Evolutionary conservation across 2,329 filamentous ascomycete species (phyloP).

Genomic region (Fusarium miscanthi): DNA sequence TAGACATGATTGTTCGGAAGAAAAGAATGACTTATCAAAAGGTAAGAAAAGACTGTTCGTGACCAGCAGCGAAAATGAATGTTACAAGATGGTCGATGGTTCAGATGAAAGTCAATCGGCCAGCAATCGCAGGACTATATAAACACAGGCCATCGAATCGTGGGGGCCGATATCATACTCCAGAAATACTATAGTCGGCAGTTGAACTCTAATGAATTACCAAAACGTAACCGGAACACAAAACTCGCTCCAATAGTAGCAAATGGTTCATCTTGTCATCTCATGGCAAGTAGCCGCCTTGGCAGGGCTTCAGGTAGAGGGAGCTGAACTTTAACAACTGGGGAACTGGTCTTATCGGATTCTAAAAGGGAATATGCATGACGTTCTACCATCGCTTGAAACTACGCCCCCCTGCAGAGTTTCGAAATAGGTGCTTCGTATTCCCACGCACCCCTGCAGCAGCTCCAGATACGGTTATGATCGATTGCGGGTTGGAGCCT

Average conservation of each 20-base stretch:
- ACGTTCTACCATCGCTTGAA: background rate
- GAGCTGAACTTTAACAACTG: slow-evolving; percentile 22
- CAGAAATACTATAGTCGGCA: background rate
- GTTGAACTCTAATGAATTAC: slow-evolving; percentile 8
- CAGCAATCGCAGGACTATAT: background rate
- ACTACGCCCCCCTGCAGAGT: background rate
- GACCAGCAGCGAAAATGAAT: slow-evolving; percentile 8
- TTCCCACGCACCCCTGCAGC: background rate
- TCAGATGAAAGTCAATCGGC: background rate
- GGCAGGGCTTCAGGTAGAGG: slow-evolving; percentile 14
- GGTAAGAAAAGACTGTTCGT: background rate
- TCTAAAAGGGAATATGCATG: slow-evolving; percentile 24
- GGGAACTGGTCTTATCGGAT: slow-evolving; percentile 19
- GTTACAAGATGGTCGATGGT: background rate
- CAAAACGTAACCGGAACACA: slow-evolving; percentile 18
- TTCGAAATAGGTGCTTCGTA: slow-evolving; percentile 9
- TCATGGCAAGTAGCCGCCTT: background rate
- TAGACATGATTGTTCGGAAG: background rate
- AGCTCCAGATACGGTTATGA: background rate
- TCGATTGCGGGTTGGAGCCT: slow-evolving; percentile 3
- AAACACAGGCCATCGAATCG: background rate
- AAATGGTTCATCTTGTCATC: background rate
- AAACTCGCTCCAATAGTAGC: slow-evolving; percentile 1
- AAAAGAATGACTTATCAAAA: background rate
- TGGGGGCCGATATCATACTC: background rate